Evolutionary conservation across 2,329 filamentous ascomycete species (phyloP), one percentile per base, ranked within the genome.

Genomic region (Lasiodiplodia sp.): DNA sequence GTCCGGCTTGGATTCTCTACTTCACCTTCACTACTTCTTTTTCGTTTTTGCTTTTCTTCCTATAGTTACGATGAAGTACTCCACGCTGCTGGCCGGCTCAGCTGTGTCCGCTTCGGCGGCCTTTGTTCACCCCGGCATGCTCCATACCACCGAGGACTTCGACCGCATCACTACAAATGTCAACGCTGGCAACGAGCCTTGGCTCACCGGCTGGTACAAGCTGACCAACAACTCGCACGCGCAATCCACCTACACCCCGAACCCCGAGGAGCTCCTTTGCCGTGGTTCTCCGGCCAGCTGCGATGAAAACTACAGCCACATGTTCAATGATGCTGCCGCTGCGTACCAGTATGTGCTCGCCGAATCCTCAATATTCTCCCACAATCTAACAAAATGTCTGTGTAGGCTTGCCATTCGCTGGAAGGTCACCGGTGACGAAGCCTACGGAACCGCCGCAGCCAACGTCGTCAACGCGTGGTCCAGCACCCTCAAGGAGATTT

Each of bases 401-500:
- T 12, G 5, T 14, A 64, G 74, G 12, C 76, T 79, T 34, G 80
- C 80, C 6, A 68, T 85, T 1, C 75, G 77, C 25, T 85, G 81
- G 82, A 79, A 78, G 69, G 71, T 84, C 55, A 77, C 78, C 0
- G 79, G 77, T 5, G 72, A 82, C 52, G 74, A 73, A 1, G 71
- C 73, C 1, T 81, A 78, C 68, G 82, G 80, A 0, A 76, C 81
- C 18, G 72, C 81, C 0, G 78, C 81, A 0, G 75, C 75, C 14
- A 70, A 69, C 3, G 80, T 83, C 44, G 72, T 85, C 6, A 75
- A 79, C 57, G 78, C 73, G 2, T 84, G 82, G 82, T 72, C 73
- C 18, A 71, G 71, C 6, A 80, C 77, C 1, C 69, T 83, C 6
- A 75, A 72, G 0, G 57, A 28, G 11, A 69, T 83, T 40, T 70